Evolutionary conservation across 192 early-diverging fungal genomes (phyloP).

Genomic region (Spizellomyces punctatus): DNA sequence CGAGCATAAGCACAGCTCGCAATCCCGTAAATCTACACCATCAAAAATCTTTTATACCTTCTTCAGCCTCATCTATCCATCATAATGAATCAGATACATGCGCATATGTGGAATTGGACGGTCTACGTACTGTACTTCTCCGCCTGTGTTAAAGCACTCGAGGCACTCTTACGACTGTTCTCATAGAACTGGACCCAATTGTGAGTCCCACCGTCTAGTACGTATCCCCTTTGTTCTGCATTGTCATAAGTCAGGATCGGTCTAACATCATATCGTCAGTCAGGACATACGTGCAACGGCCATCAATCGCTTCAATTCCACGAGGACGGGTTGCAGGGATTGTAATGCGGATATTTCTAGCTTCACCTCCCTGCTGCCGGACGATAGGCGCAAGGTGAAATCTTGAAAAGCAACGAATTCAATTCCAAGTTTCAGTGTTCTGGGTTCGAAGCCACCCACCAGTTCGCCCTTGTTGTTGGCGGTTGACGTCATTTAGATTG

Average conservation of each 20-base stretch:
- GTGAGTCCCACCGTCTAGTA: slow-evolving; percentile 29
- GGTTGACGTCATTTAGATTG: slow-evolving; percentile 18
- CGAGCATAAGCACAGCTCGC: neutral
- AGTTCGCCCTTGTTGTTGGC: slow-evolving; percentile 4
- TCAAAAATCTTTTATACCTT: slow-evolving; percentile 8
- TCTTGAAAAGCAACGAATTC: slow-evolving; percentile 6
- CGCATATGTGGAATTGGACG: too few relatives aligned
- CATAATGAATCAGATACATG: too few relatives aligned
- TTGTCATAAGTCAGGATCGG: neutral
- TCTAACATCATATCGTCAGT: neutral
- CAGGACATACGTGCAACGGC: slow-evolving; percentile 26
- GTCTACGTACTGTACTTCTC: slow-evolving; percentile 10
- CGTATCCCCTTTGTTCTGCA: slow-evolving; percentile 26
- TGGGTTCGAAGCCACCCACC: neutral
- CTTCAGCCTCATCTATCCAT: slow-evolving; percentile 16
- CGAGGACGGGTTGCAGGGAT: slow-evolving; percentile 26
- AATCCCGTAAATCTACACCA: too few relatives aligned
- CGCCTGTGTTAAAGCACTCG: slow-evolving; percentile 14
- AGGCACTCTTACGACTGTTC: slow-evolving; percentile 13
- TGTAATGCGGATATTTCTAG: slow-evolving; percentile 28
- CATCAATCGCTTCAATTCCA: slow-evolving; percentile 31
- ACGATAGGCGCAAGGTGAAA: slow-evolving; percentile 23
- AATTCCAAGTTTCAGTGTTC: too few relatives aligned
- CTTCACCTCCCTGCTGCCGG: slow-evolving; percentile 16
- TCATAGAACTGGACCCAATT: slow-evolving; percentile 33